Conservation (phyloP, 2,329 filamentous ascomycete species). For the Neospermospora avenae region DNA sequence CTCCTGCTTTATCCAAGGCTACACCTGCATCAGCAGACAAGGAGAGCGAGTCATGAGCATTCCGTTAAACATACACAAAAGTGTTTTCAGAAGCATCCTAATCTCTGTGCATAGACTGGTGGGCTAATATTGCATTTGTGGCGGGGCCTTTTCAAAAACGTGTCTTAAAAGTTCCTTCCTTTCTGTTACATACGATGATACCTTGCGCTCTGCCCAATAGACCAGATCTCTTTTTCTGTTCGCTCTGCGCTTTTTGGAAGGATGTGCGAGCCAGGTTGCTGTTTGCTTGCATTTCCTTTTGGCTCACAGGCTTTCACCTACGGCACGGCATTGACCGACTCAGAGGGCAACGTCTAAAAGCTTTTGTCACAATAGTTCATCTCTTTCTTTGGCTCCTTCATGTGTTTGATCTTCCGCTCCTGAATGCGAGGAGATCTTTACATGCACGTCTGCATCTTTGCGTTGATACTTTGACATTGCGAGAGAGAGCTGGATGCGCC, state of each 20-base stretch:
- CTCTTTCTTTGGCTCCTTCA: constrained; percentile 12
- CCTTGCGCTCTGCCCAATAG: constrained; percentile 38
- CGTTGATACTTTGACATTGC: constrained; percentile 14
- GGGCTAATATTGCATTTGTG: constrained; percentile 45
- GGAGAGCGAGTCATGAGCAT: constrained; percentile 46
- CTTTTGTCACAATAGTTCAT: constrained; percentile 35
- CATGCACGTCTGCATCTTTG: constrained; percentile 24
- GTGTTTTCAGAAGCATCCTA: constrained; percentile 39
- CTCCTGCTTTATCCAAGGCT: constrained; percentile 62
- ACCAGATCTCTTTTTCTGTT: constrained; percentile 35
- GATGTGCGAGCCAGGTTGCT: constrained; percentile 34
- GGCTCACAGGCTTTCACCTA: constrained; percentile 30
- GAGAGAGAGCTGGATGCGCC: constrained; percentile 17
- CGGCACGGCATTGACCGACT: constrained; percentile 22
- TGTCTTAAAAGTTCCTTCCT: constrained; percentile 45
- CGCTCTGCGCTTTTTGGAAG: constrained; percentile 31
- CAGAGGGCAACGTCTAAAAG: constrained; percentile 29
- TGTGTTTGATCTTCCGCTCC: constrained; percentile 5
- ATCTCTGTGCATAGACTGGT: constrained; percentile 45
- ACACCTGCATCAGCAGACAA: constrained; percentile 48
- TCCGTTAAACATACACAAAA: constrained; percentile 35
- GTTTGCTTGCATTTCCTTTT: constrained; percentile 32
- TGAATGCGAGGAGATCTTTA: constrained; percentile 2
- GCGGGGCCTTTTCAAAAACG: constrained; percentile 38
- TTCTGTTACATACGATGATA: constrained; percentile 43